Conservation (phyloP, 164 flowering plant species). For the Echeveria elegans region DNA sequence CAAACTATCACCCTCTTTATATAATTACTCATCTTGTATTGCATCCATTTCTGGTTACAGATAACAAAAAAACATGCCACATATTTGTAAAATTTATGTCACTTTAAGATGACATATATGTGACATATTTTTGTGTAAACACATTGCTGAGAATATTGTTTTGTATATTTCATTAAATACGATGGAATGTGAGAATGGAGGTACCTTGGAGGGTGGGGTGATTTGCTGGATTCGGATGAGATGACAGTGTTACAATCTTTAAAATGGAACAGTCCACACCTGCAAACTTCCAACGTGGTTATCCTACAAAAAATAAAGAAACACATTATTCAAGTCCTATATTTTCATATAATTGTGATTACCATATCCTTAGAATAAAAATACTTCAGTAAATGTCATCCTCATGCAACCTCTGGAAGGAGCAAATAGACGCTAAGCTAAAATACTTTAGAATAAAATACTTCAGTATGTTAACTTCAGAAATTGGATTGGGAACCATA, state of each 20-base stretch:
- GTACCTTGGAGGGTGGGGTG: neutral
- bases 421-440: neutral
- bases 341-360: too few relatives aligned
- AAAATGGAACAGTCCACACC: neutral
- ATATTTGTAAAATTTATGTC: slow-evolving; percentile 8
- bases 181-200: neutral
- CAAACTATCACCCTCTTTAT: neutral
- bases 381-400: too few relatives aligned
- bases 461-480: too few relatives aligned
- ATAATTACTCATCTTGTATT: neutral
- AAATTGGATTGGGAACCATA: neutral
- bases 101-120: neutral
- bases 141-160: neutral
- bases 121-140: neutral
- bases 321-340: too few relatives aligned
- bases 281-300: neutral
- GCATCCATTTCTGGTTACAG: neutral
- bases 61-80: slow-evolving; percentile 10
- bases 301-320: neutral
- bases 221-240: neutral
- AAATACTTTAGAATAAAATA: too few relatives aligned
- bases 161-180: neutral
- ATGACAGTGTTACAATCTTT: neutral
- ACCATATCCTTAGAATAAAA: too few relatives aligned
- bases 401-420: neutral